Conservation (phyloP, 1,284 basidiomycete genomes). For the Puccinia coronata region DNA sequence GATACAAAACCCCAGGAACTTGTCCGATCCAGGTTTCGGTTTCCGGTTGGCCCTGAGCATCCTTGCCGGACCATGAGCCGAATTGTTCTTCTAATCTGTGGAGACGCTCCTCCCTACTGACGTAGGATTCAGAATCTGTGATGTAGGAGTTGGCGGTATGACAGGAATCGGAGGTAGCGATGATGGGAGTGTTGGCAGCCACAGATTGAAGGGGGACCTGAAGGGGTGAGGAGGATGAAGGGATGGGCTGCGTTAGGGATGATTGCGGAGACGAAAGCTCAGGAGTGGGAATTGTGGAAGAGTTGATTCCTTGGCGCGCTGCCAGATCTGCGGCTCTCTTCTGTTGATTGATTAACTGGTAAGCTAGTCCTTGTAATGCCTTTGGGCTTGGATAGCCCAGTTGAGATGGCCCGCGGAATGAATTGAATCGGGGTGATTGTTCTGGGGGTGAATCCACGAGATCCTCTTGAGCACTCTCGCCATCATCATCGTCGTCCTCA, state of each 20-base stretch:
- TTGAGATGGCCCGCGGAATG: slow-evolving; percentile 2
- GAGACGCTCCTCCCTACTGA: slow-evolving; percentile 14
- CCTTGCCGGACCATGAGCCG: slow-evolving; percentile 52
- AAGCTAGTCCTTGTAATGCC: slow-evolving; percentile 18
- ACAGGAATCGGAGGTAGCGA: not conserved
- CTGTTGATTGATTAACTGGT: slow-evolving; percentile 15
- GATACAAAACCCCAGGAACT: slow-evolving; percentile 53
- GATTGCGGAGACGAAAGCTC: slow-evolving; percentile 8
- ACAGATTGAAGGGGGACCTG: not conserved
- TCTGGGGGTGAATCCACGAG: not conserved
- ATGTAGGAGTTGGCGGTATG: not conserved
- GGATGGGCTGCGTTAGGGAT: not conserved
- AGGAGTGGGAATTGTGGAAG: slow-evolving; percentile 5
- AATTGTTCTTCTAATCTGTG: slow-evolving; percentile 54
- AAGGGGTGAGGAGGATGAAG: not conserved
- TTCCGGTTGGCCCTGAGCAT: slow-evolving; percentile 47
- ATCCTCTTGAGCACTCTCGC: slow-evolving; percentile 5
- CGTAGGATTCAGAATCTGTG: not conserved
- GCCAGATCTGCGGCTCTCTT: slow-evolving; percentile 6
- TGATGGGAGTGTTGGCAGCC: not conserved
- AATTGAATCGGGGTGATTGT: not conserved
- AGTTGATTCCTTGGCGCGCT: not conserved
- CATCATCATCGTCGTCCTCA: slow-evolving; percentile 15
- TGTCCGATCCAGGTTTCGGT: slow-evolving; percentile 53
- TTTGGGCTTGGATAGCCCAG: slow-evolving; percentile 25